phyloP scores from a whole-genome alignment of 2,329 filamentous ascomycete genomes.

The Ophiostoma perfectum region DNA sequence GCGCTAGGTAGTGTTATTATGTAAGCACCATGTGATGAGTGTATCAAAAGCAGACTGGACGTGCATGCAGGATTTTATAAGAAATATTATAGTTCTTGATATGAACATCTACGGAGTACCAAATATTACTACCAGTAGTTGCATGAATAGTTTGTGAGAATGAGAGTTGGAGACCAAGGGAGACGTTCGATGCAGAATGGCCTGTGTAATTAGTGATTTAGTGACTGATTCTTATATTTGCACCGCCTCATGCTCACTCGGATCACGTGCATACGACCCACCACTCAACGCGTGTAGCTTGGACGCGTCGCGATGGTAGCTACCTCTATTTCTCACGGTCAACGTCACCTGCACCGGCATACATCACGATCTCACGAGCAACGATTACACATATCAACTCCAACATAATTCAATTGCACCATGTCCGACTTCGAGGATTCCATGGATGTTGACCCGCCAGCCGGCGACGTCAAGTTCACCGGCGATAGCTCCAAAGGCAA shows the following conservation, averaged over 20 bases:
- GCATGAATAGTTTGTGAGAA: too few relatives aligned
- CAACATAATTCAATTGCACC: background rate
- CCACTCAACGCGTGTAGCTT: constrained; percentile 22
- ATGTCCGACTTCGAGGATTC: constrained; percentile 59
- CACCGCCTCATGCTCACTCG: too few relatives aligned
- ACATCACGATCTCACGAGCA: background rate
- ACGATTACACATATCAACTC: background rate
- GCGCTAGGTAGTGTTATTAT: background rate
- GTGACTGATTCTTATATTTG: too few relatives aligned
- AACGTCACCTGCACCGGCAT: constrained; percentile 24
- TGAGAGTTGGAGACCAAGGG: too few relatives aligned
- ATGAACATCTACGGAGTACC: too few relatives aligned
- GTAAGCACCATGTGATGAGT: background rate
- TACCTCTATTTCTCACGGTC: constrained; percentile 26
- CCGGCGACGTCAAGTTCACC: constrained; percentile 58
- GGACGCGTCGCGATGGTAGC: constrained; percentile 19
- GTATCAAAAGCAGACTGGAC: too few relatives aligned
- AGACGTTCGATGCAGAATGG: too few relatives aligned
- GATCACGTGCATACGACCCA: constrained; percentile 15
- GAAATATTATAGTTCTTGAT: too few relatives aligned
- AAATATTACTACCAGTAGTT: too few relatives aligned
- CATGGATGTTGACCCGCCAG: constrained; percentile 53
- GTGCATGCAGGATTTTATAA: too few relatives aligned
- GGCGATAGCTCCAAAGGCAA: constrained; percentile 72
- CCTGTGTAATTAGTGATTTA: too few relatives aligned